Base-by-base conservation (phyloP, 169 alveolate species). In the Plasmodium gallinaceum region DNA sequence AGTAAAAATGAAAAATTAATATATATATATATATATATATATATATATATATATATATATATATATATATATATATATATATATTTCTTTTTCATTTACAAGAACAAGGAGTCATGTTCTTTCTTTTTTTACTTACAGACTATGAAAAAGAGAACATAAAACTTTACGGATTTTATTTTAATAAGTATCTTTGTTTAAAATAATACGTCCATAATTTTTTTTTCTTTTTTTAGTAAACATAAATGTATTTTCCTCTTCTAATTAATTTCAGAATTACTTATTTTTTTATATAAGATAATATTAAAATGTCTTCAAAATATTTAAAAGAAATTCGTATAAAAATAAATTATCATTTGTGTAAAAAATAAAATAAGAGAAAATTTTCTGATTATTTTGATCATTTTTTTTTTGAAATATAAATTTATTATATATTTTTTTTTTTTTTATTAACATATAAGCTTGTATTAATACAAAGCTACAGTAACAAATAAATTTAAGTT, bases 381-480 rank as follows among this genome's bases (percentile, higher is more conserved):
- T 26, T 48, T 48, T 48, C 22, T 24, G 10, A 51, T 71, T 5
- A 39, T 22, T 37, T 22, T 18, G 45, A 12, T 32, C 43, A 58
- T 52, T 71, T 71, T 48, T 10, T 48, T 48, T 48, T 48, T 48
- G 69, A 26, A 71, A 60, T 26, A n/a, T 43, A 71, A 71, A 71
- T 71, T 45, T 46, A 71, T 39, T 26, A n/a, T 43, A 71, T 46
- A 71, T 71, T 45, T 46, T 43, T 65, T 74, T 58, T 71, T 60
- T 74, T 74, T 65, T 65, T 46, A 74, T 43, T 52, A 52, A 54
- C 22, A 64, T 54, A 48, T 45, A 12, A 64, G 71, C 66, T 78
- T 43, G 89, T 62, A 14, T n/a, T 20, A 78, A 78, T 78, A 16
- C 46, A 65, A 24, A 64, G 66, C 69, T 46, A 58, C 43, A 20